Conservation (phyloP, 768 basidiomycete genomes). For the Trametes maxima region DNA sequence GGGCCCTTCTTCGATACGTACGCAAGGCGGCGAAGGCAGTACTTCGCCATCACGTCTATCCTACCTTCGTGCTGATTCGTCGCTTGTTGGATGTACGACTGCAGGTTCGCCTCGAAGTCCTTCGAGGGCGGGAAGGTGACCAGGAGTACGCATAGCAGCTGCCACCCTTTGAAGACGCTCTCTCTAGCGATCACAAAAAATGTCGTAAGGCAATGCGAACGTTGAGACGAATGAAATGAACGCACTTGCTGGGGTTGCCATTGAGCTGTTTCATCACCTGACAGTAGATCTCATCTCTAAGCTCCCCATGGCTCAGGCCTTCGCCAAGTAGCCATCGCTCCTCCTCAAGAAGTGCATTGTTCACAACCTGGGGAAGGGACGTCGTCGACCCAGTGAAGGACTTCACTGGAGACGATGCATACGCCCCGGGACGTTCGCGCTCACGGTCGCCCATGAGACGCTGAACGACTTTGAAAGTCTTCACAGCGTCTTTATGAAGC, state of each 20-base stretch:
- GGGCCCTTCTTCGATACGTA: slow-evolving; percentile 84
- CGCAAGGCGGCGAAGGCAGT: slow-evolving; percentile 78
- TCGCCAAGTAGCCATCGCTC: slow-evolving; percentile 84
- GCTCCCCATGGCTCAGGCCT: slow-evolving; percentile 77
- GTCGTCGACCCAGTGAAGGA: slow-evolving; percentile 42
- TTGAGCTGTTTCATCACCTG: slow-evolving; percentile 92
- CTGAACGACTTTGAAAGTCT: slow-evolving; percentile 87
- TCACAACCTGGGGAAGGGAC: slow-evolving; percentile 41
- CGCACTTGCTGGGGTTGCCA: slow-evolving; percentile 77
- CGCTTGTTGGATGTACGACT: slow-evolving; percentile 75
- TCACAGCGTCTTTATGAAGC: slow-evolving; percentile 76
- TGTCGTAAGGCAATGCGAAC: not conserved
- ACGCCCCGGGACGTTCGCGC: slow-evolving; percentile 54
- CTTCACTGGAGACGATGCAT: slow-evolving; percentile 37
- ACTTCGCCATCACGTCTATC: slow-evolving; percentile 88
- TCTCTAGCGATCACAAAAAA: slow-evolving; percentile 51
- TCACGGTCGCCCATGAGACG: slow-evolving; percentile 93
- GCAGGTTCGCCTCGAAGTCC: slow-evolving; percentile 85
- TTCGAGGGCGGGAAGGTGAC: slow-evolving; percentile 93
- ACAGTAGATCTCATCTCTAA: slow-evolving; percentile 93
- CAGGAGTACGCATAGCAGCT: slow-evolving; percentile 87
- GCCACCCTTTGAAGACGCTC: slow-evolving; percentile 90
- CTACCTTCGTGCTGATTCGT: slow-evolving; percentile 70
- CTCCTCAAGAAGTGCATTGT: slow-evolving; percentile 67
- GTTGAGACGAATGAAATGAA: slow-evolving; percentile 20